phyloP scores from a whole-genome alignment of 2,329 filamentous ascomycete genomes.

The Diaporthe sp. region DNA sequence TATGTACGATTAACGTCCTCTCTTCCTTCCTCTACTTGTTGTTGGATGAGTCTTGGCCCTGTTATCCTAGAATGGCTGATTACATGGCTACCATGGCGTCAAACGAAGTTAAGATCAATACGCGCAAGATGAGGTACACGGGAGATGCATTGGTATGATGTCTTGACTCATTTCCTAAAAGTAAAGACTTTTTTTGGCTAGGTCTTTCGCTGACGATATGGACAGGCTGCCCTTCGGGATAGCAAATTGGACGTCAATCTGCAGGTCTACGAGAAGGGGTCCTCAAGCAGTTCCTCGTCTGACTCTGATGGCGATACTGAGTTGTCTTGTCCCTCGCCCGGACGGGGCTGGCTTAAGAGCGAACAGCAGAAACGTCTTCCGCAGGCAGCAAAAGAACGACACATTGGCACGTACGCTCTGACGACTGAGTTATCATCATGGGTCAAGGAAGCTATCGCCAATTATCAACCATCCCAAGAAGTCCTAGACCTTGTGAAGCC shows the following conservation, averaged over 20 bases:
- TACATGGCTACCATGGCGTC: neutral
- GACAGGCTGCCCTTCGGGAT: neutral
- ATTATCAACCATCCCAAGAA: neutral
- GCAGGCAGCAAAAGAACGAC: slow-evolving; percentile 5
- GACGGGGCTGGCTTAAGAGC: neutral
- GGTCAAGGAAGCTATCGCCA: neutral
- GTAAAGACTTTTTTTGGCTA: neutral
- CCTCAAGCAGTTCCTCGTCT: neutral
- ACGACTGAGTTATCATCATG: slow-evolving; percentile 4
- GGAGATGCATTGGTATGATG: neutral
- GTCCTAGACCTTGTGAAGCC: slow-evolving; percentile 19
- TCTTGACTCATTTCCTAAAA: neutral
- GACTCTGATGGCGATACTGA: neutral
- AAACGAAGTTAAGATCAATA: neutral
- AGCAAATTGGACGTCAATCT: neutral
- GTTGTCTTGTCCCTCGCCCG: neutral
- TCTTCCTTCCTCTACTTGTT: neutral
- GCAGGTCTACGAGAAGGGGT: neutral
- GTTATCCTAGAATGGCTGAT: neutral
- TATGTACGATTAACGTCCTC: neutral
- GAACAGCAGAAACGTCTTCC: neutral
- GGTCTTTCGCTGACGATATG: neutral
- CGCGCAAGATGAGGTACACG: neutral
- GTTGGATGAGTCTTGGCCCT: neutral
- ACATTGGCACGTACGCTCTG: slow-evolving; percentile 15